Percentiles rank a stretch among this genome's conserved stretches.
These are phyloP conservation scores for Silybum marianum DNA, from an alignment of 129 eudicot species.

Conservation along the genomic window DNA sequence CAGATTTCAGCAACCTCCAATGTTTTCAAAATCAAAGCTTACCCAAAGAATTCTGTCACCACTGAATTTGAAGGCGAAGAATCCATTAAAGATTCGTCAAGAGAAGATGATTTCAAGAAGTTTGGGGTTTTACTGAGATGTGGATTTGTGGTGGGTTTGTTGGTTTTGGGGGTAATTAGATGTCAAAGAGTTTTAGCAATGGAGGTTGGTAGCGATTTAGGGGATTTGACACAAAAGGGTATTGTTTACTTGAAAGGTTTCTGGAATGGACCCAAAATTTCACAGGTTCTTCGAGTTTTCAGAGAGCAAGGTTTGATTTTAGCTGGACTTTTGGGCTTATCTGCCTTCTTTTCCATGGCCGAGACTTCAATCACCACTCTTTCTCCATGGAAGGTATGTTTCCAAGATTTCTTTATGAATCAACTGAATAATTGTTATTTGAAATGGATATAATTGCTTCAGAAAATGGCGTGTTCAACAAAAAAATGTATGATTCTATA, in stretches of 20 bases:
- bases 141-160: conserved; percentile 48
- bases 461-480: not conserved
- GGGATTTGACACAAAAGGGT: conserved; percentile 40
- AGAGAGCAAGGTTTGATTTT: conserved; percentile 71
- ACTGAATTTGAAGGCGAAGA: not conserved
- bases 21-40: conserved; percentile 2
- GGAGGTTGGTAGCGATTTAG: conserved; percentile 36
- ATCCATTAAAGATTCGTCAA: not conserved
- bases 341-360: conserved; percentile 77
- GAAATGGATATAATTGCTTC: not conserved
- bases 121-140: conserved; percentile 36
- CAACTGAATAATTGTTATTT: not conserved
- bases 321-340: conserved; percentile 61
- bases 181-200: conserved; percentile 54
- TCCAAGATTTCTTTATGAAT: not conserved
- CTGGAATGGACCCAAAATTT: conserved; percentile 54
- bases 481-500: not conserved
- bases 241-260: conserved; percentile 34
- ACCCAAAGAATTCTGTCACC: conserved; percentile 16
- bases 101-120: conserved; percentile 12
- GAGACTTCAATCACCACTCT: conserved; percentile 74
- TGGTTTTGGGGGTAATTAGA: conserved; percentile 46
- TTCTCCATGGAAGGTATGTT: conserved; percentile 72
- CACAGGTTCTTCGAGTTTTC: conserved; percentile 50
- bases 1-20: conserved; percentile 8